Evolutionary conservation across 768 basidiomycete genomes (phyloP).

Genomic region (Tulasnella sp.): DNA sequence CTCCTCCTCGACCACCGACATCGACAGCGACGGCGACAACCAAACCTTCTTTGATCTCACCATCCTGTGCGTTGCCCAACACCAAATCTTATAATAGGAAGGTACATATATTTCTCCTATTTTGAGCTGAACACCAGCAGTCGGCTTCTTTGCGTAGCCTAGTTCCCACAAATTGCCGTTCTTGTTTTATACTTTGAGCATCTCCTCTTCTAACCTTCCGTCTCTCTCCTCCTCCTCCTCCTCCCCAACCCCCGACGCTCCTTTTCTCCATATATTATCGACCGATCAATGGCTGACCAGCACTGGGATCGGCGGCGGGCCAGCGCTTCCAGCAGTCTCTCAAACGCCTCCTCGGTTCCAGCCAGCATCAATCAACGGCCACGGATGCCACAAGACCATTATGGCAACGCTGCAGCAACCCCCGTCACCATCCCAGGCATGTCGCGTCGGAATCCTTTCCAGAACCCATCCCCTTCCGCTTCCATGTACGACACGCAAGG

Average conservation of each 20-base stretch:
- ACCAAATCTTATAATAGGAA: too few relatives aligned
- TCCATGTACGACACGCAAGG: neutral
- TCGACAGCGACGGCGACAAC: too few relatives aligned
- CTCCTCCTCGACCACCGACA: too few relatives aligned
- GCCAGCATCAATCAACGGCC: conserved; percentile 15
- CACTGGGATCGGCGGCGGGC: conserved; percentile 9
- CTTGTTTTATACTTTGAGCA: neutral
- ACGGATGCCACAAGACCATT: conserved; percentile 13
- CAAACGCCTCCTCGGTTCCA: conserved; percentile 7
- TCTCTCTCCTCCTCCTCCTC: neutral
- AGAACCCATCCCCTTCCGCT: conserved; percentile 7
- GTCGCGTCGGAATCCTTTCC: conserved; percentile 10
- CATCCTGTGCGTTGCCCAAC: too few relatives aligned
- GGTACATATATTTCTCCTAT: too few relatives aligned
- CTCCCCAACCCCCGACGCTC: neutral
- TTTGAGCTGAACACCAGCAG: too few relatives aligned
- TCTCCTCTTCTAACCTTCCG: neutral
- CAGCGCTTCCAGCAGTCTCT: neutral
- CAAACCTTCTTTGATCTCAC: too few relatives aligned
- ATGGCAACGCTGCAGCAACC: neutral
- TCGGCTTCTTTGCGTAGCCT: too few relatives aligned
- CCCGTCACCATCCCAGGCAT: conserved; percentile 6
- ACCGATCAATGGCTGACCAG: neutral
- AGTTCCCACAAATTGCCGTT: neutral
- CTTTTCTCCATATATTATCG: neutral